Base-by-base conservation (phyloP, 129 eudicot species). In the Pittosporum tobira region DNA sequence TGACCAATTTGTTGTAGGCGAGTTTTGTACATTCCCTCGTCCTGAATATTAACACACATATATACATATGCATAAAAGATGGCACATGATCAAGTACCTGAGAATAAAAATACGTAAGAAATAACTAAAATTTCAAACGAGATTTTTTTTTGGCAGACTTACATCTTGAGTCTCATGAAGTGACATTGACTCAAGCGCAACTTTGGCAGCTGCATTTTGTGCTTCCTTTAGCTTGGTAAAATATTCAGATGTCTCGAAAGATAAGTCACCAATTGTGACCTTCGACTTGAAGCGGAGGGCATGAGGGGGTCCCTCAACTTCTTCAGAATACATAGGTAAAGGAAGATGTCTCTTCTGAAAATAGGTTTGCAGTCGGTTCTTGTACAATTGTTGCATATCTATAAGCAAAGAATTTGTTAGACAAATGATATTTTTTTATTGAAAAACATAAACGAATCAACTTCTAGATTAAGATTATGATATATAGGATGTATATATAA, bases 151-250 rank as follows among this genome's bases (percentile, higher is more conserved):
- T 15, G 30, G 59, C 62, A 64, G 40, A 44, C 94, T 67, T 29
- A 73, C 99, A 70, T 87, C 94, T 61, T 72, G 80, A 47, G 61
- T 51, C 16, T 67, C 88, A 57, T 75, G 75, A 6, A 57, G 69
- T 15, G 84, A 66, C 49, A 93, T 44, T 5, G 83, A 43, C 71
- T 54, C 75, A 45, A 83, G 56, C 24, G 94, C 96, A 56, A 74
- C 81, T 77, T 84, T 84, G 10, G 96, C 94, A 27, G 94, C 94
- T 21, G 80, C 84, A 56, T 84, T 82, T 66, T 93, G 93, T 8
- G 94, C 94, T 0, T 93, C 96, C 70, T 87, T 93, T 27, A 87
- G 7, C 3, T 88, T 79, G 15, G 71, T 12, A 69, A 69, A 79
- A 62, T 66, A 79, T 1, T 69, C 78, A 0, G 67, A 60, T 25